Percentiles rank a stretch among this genome's conserved stretches.
Conservation (phyloP, 2,329 filamentous ascomycete genomes). For the Colletotrichum theobromicola region DNA sequence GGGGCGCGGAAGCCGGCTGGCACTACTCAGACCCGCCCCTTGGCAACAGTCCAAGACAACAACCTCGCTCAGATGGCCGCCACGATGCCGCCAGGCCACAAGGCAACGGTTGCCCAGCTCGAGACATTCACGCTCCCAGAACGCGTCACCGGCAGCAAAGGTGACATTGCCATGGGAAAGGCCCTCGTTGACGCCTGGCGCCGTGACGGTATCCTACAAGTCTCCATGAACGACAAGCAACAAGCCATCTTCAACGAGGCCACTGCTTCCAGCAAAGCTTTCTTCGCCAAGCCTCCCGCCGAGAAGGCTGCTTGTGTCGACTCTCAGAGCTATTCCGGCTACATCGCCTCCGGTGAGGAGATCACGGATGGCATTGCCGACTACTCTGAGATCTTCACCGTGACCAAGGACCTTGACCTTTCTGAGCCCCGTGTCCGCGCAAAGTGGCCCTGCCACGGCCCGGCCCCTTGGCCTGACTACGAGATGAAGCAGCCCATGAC, state of each 20-base stretch:
- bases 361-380: constrained; percentile 53
- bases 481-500: constrained; percentile 44
- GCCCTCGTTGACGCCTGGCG: constrained; percentile 48
- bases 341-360: constrained; percentile 55
- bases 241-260: constrained; percentile 40
- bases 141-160: constrained; percentile 35
- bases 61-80: constrained; percentile 8
- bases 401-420: constrained; percentile 50
- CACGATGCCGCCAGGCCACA: constrained; percentile 18
- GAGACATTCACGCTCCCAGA: constrained; percentile 48
- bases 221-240: constrained; percentile 42
- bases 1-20: neutral
- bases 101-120: constrained; percentile 26
- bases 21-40: neutral
- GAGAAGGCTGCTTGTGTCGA: constrained; percentile 50
- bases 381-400: constrained; percentile 58
- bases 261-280: constrained; percentile 38
- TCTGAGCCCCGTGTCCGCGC: constrained; percentile 42
- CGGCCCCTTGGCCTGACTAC: constrained; percentile 51
- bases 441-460: constrained; percentile 55
- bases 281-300: constrained; percentile 39
- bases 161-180: constrained; percentile 41
- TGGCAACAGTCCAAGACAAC: constrained; percentile 15
- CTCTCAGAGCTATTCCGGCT: constrained; percentile 50
- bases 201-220: constrained; percentile 51